phyloP scores from a whole-genome alignment of 2,329 filamentous ascomycete genomes.

The Leptodontidium sp. region DNA sequence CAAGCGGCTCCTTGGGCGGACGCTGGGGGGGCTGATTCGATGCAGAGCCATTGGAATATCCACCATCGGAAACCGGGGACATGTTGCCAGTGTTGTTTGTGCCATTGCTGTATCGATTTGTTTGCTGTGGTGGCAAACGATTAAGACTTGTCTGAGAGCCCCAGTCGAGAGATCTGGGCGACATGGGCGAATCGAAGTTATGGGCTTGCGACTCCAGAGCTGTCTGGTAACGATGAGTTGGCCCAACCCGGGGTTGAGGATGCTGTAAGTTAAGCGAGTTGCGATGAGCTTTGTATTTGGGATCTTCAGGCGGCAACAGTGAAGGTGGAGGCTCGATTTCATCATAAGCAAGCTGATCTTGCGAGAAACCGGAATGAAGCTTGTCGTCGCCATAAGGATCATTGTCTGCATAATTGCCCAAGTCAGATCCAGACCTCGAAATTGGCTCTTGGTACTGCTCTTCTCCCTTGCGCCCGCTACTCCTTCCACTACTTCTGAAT shows the following conservation, averaged over 20 bases:
- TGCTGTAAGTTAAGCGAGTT: slow-evolving; percentile 83
- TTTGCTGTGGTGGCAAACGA: slow-evolving; percentile 58
- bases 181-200: slow-evolving; percentile 67
- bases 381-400: slow-evolving; percentile 68
- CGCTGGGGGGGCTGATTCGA: slow-evolving; percentile 58
- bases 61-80: slow-evolving; percentile 46
- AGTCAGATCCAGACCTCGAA: slow-evolving; percentile 84
- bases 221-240: slow-evolving; percentile 77
- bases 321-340: slow-evolving; percentile 40
- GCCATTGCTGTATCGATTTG: slow-evolving; percentile 55
- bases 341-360: slow-evolving; percentile 53
- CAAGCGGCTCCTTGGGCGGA: slow-evolving; percentile 70
- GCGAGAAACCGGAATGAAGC: slow-evolving; percentile 63
- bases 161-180: slow-evolving; percentile 69
- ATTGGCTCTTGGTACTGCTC: slow-evolving; percentile 56
- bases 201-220: slow-evolving; percentile 77
- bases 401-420: slow-evolving; percentile 68
- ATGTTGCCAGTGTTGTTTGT: slow-evolving; percentile 43
- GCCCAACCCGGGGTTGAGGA: slow-evolving; percentile 77
- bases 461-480: slow-evolving; percentile 67
- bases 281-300: slow-evolving; percentile 83
- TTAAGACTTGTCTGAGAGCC: slow-evolving; percentile 67
- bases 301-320: slow-evolving; percentile 61
- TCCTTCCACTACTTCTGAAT: slow-evolving; percentile 71
- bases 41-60: slow-evolving; percentile 41